Percentiles rank a stretch among this genome's conserved stretches.
phyloP scores from a whole-genome alignment of 1,139 yeast genomes.

The Zhuliangozyma blackwelliae region DNA sequence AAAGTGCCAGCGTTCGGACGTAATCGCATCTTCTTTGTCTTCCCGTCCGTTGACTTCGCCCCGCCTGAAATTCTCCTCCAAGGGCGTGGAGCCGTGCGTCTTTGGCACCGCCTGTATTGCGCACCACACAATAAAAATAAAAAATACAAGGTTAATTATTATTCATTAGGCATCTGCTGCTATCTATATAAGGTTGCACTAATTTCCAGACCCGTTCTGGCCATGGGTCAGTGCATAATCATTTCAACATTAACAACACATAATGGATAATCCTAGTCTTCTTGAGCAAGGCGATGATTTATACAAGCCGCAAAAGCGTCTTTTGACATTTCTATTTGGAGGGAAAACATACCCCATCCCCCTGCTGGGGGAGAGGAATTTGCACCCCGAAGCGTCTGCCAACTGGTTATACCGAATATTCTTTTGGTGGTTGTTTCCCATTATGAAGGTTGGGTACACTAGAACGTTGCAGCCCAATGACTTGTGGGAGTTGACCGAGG shows the following conservation, averaged over 20 bases:
- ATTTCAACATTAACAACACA: neutral
- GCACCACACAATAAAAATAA: too few relatives aligned
- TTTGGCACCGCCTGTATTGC: too few relatives aligned
- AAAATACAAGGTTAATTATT: too few relatives aligned
- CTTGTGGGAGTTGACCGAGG: slow-evolving; percentile 49
- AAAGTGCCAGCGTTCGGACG: too few relatives aligned
- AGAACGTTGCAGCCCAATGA: slow-evolving; percentile 65
- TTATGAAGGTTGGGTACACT: slow-evolving; percentile 59
- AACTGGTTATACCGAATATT: slow-evolving; percentile 32
- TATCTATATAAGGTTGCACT: too few relatives aligned
- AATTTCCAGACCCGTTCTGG: too few relatives aligned
- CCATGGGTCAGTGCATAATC: too few relatives aligned
- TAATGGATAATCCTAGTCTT: slow-evolving; percentile 8
- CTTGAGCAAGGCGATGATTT: slow-evolving; percentile 11
- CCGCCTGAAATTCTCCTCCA: too few relatives aligned
- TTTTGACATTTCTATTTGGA: slow-evolving; percentile 13
- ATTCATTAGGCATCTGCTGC: too few relatives aligned
- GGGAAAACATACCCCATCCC: slow-evolving; percentile 39
- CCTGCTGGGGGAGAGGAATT: slow-evolving; percentile 42
- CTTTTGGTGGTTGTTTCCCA: slow-evolving; percentile 58
- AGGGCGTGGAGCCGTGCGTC: too few relatives aligned
- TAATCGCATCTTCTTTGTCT: too few relatives aligned
- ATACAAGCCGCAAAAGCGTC: slow-evolving; percentile 14
- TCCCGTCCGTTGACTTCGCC: too few relatives aligned
- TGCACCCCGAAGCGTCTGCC: slow-evolving; percentile 32